Base-by-base conservation (phyloP, 1,139 yeast species). In the Debaryomyces sp. region DNA sequence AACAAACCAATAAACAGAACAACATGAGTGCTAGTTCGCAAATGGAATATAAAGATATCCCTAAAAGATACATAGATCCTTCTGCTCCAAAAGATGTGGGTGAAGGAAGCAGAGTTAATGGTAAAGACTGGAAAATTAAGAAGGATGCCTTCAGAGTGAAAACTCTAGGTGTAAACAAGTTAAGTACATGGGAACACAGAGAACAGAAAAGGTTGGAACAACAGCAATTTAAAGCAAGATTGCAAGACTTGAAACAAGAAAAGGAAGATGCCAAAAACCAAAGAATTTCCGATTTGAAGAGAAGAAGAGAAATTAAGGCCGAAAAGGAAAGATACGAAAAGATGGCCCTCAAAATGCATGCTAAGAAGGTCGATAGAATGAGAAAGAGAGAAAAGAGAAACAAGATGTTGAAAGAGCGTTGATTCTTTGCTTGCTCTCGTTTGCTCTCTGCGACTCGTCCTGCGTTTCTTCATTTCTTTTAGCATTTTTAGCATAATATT, bases 361-460 rank as follows among this genome's bases (percentile, higher is more conserved):
- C 85, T 37, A 85, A 85, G 80, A 85, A 81, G 76, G 84, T 85
- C 37, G 95, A 87, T 52, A 82, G 96, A 69, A 67, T 87, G 71
- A 85, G 85, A 71, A 85, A 85, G 75, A 85, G 83, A 66, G 95
- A 87, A 64, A 87, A 87, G 83, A 82, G 94, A 71, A 87, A 87
- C 67, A 87, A 87, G 67, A 71, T 87, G 56, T 80, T 87, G 64
- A 86, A 83, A 63, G 94, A 87, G 57, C 84, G 85, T 68, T 79
- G 61, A 67, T 59, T 23, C n/a, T 7, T 9, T 10, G 21, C 26
- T 8, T 18, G 10, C 3, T 21, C 12, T n/a, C 9, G 13, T 12
- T 21, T 10, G 5, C 17, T 22, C 15, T 24, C 17, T 26, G 7
- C 33, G 15, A 13, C 41, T 26, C 22, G 9, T 32, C 33, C 24